These are phyloP conservation scores for Pseudozyma tsukubaensis DNA, from an alignment of 1,284 basidiomycete genomes.

Conservation along the genomic window DNA sequence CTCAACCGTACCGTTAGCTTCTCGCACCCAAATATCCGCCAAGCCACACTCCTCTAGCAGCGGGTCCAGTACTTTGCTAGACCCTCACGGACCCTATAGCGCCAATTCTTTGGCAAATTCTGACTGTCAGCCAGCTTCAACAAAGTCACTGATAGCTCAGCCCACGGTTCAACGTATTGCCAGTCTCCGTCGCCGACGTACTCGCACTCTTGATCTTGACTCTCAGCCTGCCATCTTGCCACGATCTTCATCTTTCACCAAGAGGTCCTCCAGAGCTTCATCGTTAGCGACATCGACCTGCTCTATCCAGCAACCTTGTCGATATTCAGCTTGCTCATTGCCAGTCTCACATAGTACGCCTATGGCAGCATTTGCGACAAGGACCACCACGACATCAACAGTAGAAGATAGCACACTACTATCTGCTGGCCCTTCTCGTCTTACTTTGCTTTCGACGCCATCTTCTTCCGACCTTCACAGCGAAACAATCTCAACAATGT, in stretches of 20 bases:
- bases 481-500: constrained; percentile 10
- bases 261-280: not conserved
- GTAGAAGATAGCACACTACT: constrained; percentile 12
- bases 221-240: constrained; percentile 11
- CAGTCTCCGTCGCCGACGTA: constrained; percentile 15
- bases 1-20: not conserved
- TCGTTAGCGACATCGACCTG: not conserved
- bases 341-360: not conserved
- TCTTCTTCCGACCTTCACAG: not conserved
- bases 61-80: not conserved
- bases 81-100: not conserved
- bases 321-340: constrained; percentile 5
- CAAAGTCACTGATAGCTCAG: not conserved
- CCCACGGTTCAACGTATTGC: constrained; percentile 2
- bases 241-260: constrained; percentile 18
- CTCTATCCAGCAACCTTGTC: not conserved
- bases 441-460: not conserved
- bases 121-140: not conserved
- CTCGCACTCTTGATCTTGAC: constrained; percentile 22
- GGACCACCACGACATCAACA: not conserved
- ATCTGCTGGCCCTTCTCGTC: constrained; percentile 10
- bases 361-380: not conserved
- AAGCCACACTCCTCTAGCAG: not conserved
- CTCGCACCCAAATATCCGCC: not conserved
- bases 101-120: not conserved